Base-by-base conservation (phyloP, 176 grass and related monocot genomes). In the Carex kokanica region DNA sequence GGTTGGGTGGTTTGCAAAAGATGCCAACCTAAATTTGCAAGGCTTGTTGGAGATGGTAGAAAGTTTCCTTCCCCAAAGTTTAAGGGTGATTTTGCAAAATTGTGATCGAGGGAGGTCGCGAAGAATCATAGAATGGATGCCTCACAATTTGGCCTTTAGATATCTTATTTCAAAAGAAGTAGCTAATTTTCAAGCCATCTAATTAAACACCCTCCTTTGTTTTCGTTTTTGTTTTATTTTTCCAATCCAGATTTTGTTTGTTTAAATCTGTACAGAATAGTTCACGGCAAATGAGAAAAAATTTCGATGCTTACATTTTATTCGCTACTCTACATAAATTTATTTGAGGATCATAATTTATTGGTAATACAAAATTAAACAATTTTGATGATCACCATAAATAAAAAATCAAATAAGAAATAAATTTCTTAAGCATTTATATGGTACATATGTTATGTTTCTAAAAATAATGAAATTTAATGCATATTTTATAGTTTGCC, bases 131-230 rank as follows among this genome's bases (percentile, higher is more conserved):
- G 91, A 93, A 83, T 95, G 96, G 91, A 75, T 74, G 67, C 89
- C 96, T 65, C 96, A 92, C 65, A 93, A 84, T 84, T 88, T 81
- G 65, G 79, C 88, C 20, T 99, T 99, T 88, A 55, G 97, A 41
- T 99, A 96, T 78, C 63, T 90, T 67, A 82, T 96, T 38, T 63
- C 93, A 13, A 88, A 57, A 83, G 89, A 96, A 53, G 84, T 90
- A 2, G 66, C 84, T 67, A 82, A 66, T 82, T 82, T 82, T 68
- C 61, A 67, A 82, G 45, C 80, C 23, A 64, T 68, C 17, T 68
- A 52, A 53, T 25, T 78, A 56, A 78, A 54, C 13, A 51, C 24
- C 13, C 5, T 31, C 24, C 2, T 10, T 27, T 49, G 70, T 43
- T 51, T 74, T 25, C 32, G 73, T 78, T 56, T 24, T 78, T 10